phyloP scores from a whole-genome alignment of 2,329 filamentous ascomycete species.

The Magnaporthiopsis incrustans region DNA sequence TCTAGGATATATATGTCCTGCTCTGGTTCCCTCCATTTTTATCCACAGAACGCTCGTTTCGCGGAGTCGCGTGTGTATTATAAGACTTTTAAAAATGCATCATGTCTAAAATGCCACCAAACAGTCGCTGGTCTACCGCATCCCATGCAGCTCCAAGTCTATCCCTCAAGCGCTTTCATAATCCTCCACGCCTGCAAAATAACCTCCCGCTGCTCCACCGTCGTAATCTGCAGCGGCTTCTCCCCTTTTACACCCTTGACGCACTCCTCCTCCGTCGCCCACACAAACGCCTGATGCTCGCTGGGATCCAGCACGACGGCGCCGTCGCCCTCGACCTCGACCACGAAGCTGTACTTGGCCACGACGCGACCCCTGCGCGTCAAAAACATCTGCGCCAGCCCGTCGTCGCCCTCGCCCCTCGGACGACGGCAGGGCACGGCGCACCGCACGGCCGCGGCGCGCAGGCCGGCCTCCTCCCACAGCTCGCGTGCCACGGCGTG shows the following conservation, averaged over 20 bases:
- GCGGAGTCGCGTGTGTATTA: too few species aligned
- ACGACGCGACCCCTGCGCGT: conserved; percentile 16
- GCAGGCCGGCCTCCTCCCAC: conserved; percentile 32
- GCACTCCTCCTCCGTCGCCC: conserved; percentile 27
- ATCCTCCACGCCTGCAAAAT: conserved; percentile 17
- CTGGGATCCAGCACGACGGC: conserved; percentile 22
- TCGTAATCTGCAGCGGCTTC: conserved; percentile 18
- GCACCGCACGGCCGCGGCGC: conserved; percentile 17
- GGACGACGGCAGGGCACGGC: conserved; percentile 11
- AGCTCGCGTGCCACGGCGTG: conserved; percentile 30
- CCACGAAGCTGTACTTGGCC: conserved; percentile 21
- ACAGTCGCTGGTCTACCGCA: too few species aligned
- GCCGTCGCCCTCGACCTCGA: conserved; percentile 14
- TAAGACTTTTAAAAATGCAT: too few species aligned
- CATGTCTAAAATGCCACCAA: too few species aligned
- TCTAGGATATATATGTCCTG: too few species aligned
- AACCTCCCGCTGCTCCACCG: conserved; percentile 13
- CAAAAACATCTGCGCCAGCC: conserved; percentile 13
- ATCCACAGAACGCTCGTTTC: too few species aligned
- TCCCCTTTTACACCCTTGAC: conserved; percentile 9
- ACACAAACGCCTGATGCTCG: conserved; percentile 25
- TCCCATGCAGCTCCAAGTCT: too few species aligned
- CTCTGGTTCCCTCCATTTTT: too few species aligned
- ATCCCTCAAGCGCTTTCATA: conserved; percentile 4
- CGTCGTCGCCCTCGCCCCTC: too few species aligned